These are phyloP conservation scores for Sporothrix brasiliensis DNA, from an alignment of 2,329 filamentous ascomycete genomes.

Conservation along the genomic window DNA sequence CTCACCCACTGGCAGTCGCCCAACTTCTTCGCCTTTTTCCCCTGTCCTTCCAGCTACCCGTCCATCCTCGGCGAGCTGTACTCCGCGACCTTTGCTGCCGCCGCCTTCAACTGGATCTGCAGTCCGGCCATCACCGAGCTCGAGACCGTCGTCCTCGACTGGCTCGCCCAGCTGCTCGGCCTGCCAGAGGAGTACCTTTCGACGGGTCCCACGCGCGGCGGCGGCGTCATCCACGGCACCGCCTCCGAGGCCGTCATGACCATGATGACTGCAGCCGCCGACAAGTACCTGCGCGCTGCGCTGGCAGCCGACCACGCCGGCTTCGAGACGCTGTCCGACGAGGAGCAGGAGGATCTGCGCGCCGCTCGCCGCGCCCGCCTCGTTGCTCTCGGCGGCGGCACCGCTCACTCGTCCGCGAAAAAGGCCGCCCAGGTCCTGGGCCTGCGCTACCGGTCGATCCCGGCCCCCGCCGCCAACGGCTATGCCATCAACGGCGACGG, in stretches of 20 bases:
- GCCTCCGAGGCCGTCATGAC: constrained; percentile 87
- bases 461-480: constrained; percentile 62
- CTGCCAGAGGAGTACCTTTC: constrained; percentile 76
- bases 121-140: constrained; percentile 89
- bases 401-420: constrained; percentile 80
- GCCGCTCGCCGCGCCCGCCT: constrained; percentile 69
- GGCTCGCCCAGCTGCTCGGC: constrained; percentile 75
- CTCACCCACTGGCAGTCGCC: constrained; percentile 92
- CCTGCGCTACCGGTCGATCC: constrained; percentile 74
- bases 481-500: constrained; percentile 70
- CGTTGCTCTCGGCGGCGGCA: constrained; percentile 77
- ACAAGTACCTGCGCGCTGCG: constrained; percentile 66
- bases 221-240: constrained; percentile 92
- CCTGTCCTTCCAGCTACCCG: constrained; percentile 78
- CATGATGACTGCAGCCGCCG: constrained; percentile 82
- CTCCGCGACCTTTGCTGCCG: constrained; percentile 81
- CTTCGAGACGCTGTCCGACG: constrained; percentile 34
- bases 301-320: constrained; percentile 45
- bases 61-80: constrained; percentile 92
- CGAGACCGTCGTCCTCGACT: constrained; percentile 90
- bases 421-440: constrained; percentile 87
- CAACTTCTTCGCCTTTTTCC: constrained; percentile 96
- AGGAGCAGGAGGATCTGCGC: constrained; percentile 69
- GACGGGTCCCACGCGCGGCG: constrained; percentile 69
- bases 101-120: constrained; percentile 97